A percentile compares a stretch with the other conserved stretches of the same genome.
These are phyloP conservation scores for Dorcoceras hygrometricum DNA, from an alignment of 257 asterid genomes.

Conservation along the genomic window DNA sequence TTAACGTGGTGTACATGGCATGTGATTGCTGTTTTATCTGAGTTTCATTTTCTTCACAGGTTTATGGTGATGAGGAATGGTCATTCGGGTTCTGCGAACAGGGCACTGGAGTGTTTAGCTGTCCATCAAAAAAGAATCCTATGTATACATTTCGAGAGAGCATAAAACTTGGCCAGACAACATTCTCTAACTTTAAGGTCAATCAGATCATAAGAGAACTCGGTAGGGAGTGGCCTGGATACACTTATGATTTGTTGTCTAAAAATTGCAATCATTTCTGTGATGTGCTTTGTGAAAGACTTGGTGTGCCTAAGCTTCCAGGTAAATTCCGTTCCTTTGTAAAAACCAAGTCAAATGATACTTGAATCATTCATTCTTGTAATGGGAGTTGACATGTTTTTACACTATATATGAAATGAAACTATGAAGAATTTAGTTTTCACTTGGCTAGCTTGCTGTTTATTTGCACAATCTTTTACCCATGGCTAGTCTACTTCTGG, in stretches of 20 bases:
- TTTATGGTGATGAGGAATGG: conserved; percentile 85
- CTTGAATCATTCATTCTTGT: not conserved
- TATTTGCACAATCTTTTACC: not conserved
- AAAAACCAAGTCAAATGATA: not conserved
- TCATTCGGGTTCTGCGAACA: conserved; percentile 97
- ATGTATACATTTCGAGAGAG: conserved; percentile 50
- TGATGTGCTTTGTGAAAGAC: conserved; percentile 82
- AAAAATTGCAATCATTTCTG: conserved; percentile 98
- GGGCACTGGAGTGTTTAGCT: conserved; percentile 93
- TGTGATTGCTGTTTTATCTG: not conserved
- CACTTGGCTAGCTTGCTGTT: not conserved
- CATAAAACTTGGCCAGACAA: conserved; percentile 70
- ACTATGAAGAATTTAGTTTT: too few species aligned
- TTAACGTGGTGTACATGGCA: not conserved
- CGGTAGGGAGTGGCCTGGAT: conserved; percentile 99
- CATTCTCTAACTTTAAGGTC: conserved; percentile 60
- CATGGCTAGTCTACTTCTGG: not conserved
- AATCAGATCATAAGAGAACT: conserved; percentile 94
- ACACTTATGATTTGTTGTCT: conserved; percentile 73
- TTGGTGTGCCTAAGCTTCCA: conserved; percentile 94
- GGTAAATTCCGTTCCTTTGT: conserved; percentile 45
- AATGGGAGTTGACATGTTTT: too few species aligned
- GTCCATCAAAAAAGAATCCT: conserved; percentile 82
- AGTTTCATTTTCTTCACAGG: conserved; percentile 39
- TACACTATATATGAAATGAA: too few species aligned